Percentiles rank a stretch among this genome's conserved stretches.
These are phyloP conservation scores for Karstenula rhodostoma DNA, from an alignment of 2,329 filamentous ascomycete species.

Conservation along the genomic window DNA sequence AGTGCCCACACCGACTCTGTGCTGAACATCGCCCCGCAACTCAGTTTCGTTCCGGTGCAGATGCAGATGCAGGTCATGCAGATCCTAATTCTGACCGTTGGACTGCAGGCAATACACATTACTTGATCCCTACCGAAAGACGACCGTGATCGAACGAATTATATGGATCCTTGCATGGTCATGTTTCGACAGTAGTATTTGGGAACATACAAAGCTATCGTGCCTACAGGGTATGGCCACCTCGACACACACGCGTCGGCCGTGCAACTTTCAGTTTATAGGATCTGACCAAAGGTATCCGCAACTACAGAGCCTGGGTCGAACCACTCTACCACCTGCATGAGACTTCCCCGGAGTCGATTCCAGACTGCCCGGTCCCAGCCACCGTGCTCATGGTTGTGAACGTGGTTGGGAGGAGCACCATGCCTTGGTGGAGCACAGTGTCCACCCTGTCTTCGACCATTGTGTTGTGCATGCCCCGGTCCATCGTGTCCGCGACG, in stretches of 20 bases:
- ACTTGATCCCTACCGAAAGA: not conserved
- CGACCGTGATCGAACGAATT: not conserved
- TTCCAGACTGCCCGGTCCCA: slow-evolving; percentile 3
- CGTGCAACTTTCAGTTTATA: too few species aligned
- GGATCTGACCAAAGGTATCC: too few species aligned
- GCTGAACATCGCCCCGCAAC: not conserved
- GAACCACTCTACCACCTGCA: not conserved
- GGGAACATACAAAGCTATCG: too few species aligned
- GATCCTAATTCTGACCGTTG: not conserved
- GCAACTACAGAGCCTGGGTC: not conserved
- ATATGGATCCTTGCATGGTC: not conserved
- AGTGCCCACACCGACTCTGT: not conserved
- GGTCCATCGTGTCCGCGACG: not conserved
- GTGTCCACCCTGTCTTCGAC: not conserved
- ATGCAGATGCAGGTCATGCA: not conserved
- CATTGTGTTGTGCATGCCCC: not conserved
- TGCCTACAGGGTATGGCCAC: not conserved
- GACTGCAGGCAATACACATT: not conserved
- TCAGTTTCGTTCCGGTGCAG: not conserved
- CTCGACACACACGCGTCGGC: too few species aligned
- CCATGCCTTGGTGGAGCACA: not conserved
- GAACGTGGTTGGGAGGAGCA: not conserved
- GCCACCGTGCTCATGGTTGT: not conserved
- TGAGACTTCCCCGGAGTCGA: not conserved
- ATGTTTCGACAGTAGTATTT: too few species aligned